Conservation (phyloP, 1,284 basidiomycete genomes). For the Entoloma clypeatum region DNA sequence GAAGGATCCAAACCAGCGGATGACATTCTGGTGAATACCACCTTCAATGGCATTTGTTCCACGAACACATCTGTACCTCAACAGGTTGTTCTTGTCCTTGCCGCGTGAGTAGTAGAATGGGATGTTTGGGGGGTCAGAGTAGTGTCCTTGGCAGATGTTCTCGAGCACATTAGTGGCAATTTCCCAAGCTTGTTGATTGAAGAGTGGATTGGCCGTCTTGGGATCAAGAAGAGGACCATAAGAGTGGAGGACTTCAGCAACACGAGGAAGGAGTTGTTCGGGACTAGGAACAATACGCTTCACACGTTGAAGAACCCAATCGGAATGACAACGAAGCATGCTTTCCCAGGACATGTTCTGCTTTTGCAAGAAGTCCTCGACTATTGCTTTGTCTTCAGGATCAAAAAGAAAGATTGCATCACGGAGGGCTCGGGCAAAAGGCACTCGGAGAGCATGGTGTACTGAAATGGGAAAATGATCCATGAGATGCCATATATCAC, state of each 20-base stretch:
- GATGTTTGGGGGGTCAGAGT: background rate
- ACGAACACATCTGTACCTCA: background rate
- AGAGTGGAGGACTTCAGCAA: background rate
- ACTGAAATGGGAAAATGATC: slow-evolving; percentile 3
- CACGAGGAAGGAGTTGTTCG: slow-evolving; percentile 1
- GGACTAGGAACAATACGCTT: background rate
- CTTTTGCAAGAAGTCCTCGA: slow-evolving; percentile 6
- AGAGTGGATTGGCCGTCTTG: slow-evolving; percentile 1
- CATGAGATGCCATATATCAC: slow-evolving; percentile 10
- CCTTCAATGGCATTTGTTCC: background rate
- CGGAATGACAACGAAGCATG: slow-evolving; percentile 1
- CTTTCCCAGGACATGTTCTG: slow-evolving; percentile 1
- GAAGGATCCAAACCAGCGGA: background rate
- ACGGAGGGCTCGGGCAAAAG: slow-evolving; percentile 7
- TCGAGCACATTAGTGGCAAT: too few species aligned
- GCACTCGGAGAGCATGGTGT: slow-evolving; percentile 4
- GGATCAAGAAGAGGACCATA: slow-evolving; percentile 4
- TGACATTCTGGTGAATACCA: slow-evolving; percentile 1
- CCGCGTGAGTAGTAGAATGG: background rate
- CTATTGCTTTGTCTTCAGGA: slow-evolving; percentile 6
- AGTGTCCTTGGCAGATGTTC: background rate
- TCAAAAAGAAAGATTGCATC: slow-evolving; percentile 8
- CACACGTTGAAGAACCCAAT: slow-evolving; percentile 4
- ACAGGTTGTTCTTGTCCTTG: slow-evolving; percentile 1
- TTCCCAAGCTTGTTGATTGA: too few species aligned